phyloP scores from a whole-genome alignment of 352 stramenopile genomes.

The Plasmopara muralis region DNA sequence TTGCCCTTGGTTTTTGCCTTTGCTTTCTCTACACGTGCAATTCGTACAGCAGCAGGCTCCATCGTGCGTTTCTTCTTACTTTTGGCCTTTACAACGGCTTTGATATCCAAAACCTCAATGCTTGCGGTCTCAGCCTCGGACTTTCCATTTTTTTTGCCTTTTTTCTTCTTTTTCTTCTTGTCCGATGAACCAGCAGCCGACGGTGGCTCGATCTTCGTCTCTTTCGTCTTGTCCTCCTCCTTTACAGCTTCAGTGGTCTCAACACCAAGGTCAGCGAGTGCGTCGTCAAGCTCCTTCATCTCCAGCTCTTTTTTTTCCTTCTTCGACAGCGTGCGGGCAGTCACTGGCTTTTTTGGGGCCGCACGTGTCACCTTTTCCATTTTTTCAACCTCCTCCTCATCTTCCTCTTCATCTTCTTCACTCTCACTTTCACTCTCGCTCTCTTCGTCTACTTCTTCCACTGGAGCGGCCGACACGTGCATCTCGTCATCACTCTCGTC shows the following conservation, averaged over 20 bases:
- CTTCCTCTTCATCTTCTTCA: constrained; percentile 48
- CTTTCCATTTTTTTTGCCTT: constrained; percentile 47
- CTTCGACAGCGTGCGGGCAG: constrained; percentile 53
- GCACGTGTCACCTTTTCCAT: constrained; percentile 10
- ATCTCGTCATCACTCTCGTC: constrained; percentile 75
- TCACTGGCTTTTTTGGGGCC: constrained; percentile 25
- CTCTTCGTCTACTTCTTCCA: constrained; percentile 44
- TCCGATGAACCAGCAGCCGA: constrained; percentile 15
- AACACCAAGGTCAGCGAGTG: constrained; percentile 61
- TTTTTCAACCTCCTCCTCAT: constrained; percentile 6
- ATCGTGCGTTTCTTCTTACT: constrained; percentile 63
- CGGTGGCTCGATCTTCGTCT: constrained; percentile 30
- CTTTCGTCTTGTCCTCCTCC: constrained; percentile 30
- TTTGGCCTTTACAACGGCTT: constrained; percentile 67
- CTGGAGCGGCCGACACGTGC: constrained; percentile 27
- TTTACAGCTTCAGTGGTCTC: constrained; percentile 14
- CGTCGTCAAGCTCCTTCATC: constrained; percentile 68
- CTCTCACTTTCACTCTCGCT: constrained; percentile 38
- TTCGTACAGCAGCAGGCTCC: constrained; percentile 53
- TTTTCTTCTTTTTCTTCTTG: constrained; percentile 60
- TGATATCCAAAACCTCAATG: constrained; percentile 56
- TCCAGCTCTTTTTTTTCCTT: constrained; percentile 79
- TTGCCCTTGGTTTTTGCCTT: constrained; percentile 71
- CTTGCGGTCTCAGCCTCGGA: constrained; percentile 15
- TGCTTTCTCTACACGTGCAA: constrained; percentile 60